These are phyloP conservation scores for Myxozyma mucilagina DNA, from an alignment of 805 yeast species.

Conservation along the genomic window DNA sequence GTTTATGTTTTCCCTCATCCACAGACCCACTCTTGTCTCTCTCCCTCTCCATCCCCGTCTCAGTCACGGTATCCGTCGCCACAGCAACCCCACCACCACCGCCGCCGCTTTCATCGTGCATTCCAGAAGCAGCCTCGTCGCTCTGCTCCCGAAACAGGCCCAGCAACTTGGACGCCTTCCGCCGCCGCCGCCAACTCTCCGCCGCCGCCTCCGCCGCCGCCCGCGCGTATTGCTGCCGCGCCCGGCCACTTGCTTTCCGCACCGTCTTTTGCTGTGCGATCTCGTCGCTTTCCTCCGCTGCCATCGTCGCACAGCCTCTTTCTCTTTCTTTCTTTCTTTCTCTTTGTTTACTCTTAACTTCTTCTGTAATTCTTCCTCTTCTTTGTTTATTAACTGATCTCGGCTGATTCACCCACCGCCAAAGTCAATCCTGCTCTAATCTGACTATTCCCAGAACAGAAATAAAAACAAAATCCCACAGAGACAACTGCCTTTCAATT, in stretches of 20 bases:
- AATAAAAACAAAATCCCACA: too few species aligned
- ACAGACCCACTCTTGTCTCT: too few species aligned
- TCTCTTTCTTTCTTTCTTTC: not conserved
- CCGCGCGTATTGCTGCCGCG: slow-evolving; percentile 16
- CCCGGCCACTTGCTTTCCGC: not conserved
- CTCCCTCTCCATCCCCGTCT: too few species aligned
- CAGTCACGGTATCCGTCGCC: not conserved
- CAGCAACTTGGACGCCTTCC: slow-evolving; percentile 45
- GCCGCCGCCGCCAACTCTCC: slow-evolving; percentile 21
- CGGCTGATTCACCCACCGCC: too few species aligned
- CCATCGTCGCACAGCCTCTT: not conserved
- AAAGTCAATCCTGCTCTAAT: too few species aligned
- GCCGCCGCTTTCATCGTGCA: not conserved
- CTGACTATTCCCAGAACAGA: too few species aligned
- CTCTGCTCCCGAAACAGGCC: slow-evolving; percentile 34
- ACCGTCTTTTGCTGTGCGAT: not conserved
- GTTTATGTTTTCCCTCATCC: too few species aligned
- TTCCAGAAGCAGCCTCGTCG: not conserved
- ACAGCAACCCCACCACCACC: not conserved
- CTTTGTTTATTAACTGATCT: not conserved
- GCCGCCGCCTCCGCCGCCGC: slow-evolving; percentile 31
- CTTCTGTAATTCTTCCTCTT: not conserved
- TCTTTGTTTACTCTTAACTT: not conserved
- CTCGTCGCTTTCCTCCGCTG: not conserved
- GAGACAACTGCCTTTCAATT: too few species aligned